Conservation (phyloP, 441 rosid genomes). For the Euphorbia corollata region DNA sequence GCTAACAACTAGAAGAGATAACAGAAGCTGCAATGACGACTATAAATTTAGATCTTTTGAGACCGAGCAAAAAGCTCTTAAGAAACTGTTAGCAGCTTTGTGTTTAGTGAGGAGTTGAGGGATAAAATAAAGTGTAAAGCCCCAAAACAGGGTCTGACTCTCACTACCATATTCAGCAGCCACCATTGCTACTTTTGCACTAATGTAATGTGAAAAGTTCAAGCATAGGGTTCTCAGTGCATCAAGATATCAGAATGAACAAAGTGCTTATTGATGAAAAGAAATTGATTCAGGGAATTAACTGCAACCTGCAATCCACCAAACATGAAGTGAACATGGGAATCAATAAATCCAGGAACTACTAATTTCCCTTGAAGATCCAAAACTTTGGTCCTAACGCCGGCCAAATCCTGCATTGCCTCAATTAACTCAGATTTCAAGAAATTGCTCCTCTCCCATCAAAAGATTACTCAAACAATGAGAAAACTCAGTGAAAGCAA, state of each 20-base stretch:
- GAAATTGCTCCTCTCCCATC: neutral
- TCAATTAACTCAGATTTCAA: neutral
- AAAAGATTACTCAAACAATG: neutral
- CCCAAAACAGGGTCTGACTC: neutral
- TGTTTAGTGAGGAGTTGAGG: neutral
- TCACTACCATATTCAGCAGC: neutral
- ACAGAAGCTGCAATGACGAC: neutral
- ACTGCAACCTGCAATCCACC: constrained; percentile 63
- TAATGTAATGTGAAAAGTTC: neutral
- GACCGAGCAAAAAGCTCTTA: neutral
- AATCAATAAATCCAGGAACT: constrained; percentile 87
- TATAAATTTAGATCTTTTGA: neutral
- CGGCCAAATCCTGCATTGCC: constrained; percentile 43
- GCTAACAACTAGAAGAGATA: constrained; percentile 1
- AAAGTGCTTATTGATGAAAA: neutral
- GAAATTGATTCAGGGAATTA: neutral
- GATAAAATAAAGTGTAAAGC: neutral
- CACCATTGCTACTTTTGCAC: neutral
- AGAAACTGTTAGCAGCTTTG: neutral
- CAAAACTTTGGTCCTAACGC: constrained; percentile 48
- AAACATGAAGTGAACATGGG: constrained; percentile 66
- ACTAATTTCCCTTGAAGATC: constrained; percentile 69
- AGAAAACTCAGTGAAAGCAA: neutral
- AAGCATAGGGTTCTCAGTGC: neutral
- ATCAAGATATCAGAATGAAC: constrained; percentile 1